Evolutionary conservation across 2,329 filamentous ascomycete genomes (phyloP).

Genomic region (Venturia pyrina): DNA sequence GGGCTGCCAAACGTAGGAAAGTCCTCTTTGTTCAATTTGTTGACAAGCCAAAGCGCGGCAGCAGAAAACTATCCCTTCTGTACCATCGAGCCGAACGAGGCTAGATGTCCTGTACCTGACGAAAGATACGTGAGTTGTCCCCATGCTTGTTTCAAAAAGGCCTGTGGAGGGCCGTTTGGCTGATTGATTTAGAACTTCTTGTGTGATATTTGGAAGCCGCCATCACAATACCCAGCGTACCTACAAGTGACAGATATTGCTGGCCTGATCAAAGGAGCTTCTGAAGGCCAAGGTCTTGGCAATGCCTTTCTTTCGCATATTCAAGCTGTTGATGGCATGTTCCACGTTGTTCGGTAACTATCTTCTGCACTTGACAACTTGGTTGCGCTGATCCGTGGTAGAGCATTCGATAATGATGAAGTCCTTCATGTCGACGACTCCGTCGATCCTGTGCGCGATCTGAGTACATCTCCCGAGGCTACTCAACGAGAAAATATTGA

Average conservation of each 20-base stretch:
- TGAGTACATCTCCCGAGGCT: constrained; percentile 32
- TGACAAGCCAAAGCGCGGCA: constrained; percentile 35
- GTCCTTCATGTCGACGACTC: constrained; percentile 39
- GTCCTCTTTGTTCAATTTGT: constrained; percentile 36
- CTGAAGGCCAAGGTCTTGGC: constrained; percentile 34
- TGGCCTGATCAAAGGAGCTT: constrained; percentile 36
- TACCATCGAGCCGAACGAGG: constrained; percentile 39
- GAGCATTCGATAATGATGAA: constrained; percentile 37
- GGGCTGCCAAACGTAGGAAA: constrained; percentile 38
- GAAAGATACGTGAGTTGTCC: constrained; percentile 31
- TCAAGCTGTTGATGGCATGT: constrained; percentile 38
- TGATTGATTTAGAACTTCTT: constrained; percentile 29
- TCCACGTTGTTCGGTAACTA: constrained; percentile 29
- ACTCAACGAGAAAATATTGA: background rate
- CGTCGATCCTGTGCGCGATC: constrained; percentile 35
- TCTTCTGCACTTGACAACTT: background rate
- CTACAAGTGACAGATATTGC: constrained; percentile 39
- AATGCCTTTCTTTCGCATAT: constrained; percentile 39
- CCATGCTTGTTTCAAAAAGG: background rate
- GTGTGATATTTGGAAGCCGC: constrained; percentile 37
- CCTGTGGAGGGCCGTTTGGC: background rate
- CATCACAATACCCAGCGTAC: constrained; percentile 36
- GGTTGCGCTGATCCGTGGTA: background rate
- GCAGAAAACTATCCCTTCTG: constrained; percentile 25
- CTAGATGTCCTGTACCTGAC: constrained; percentile 36